Conservation (phyloP, 2,329 filamentous ascomycete species). For the Fusarium tupiense region DNA sequence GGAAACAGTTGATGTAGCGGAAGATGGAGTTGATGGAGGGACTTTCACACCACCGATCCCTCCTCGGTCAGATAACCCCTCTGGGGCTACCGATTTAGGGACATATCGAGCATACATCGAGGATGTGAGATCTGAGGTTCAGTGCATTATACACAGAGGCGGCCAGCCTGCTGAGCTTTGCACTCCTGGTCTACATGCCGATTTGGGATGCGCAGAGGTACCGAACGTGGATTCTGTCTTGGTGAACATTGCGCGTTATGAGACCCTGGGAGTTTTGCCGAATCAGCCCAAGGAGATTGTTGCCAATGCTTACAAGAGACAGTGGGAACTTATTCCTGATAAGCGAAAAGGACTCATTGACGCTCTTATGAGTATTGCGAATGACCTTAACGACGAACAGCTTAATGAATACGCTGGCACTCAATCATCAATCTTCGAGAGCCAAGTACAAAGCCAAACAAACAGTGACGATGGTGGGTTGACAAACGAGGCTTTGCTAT, state of each 20-base stretch:
- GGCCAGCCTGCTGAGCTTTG: conserved; percentile 49
- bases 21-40: conserved; percentile 53
- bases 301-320: conserved; percentile 53
- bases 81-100: conserved; percentile 49
- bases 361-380: conserved; percentile 48
- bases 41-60: conserved; percentile 49
- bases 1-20: conserved; percentile 50
- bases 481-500: conserved; percentile 47
- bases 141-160: conserved; percentile 53
- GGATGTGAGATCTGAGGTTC: conserved; percentile 60
- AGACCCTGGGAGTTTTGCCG: conserved; percentile 51
- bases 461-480: conserved; percentile 46
- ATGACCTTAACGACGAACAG: conserved; percentile 48
- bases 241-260: conserved; percentile 49
- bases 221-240: conserved; percentile 39
- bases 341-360: conserved; percentile 47
- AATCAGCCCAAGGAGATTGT: conserved; percentile 48
- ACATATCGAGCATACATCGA: conserved; percentile 60
- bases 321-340: conserved; percentile 50
- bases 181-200: conserved; percentile 44
- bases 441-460: conserved; percentile 42
- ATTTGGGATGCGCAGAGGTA: conserved; percentile 47
- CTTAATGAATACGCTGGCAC: conserved; percentile 51
- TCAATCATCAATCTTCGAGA: conserved; percentile 54
- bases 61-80: conserved; percentile 47